Evolutionary conservation across 2,329 filamentous ascomycete genomes (phyloP), one percentile per base, ranked within the genome.

Genomic region (Diaporthe aspalathi): DNA sequence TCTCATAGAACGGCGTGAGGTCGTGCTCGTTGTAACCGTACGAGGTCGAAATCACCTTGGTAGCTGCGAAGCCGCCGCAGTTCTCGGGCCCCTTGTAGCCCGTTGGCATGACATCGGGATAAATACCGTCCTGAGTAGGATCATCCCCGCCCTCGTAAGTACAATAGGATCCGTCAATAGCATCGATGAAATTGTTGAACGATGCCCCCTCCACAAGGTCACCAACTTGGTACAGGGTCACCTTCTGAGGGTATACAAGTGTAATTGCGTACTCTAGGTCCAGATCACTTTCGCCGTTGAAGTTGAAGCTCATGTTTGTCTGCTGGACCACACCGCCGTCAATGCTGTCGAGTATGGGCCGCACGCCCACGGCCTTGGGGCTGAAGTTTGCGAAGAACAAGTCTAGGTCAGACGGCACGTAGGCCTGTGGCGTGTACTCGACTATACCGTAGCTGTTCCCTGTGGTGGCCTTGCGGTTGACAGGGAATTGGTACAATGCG

Each of bases 141-240:
- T 73, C 70, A 4, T 80, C 80, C 56, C 80, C 77, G 12, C 71
- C 74, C 32, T 70, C 60, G 63, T 81, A 83, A 5, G 80, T 82
- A 78, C 85, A 86, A 76, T 86, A 87, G 22, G 82, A 83, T 2
- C 81, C 83, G 74, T 85, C 84, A 35, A 85, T 79, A 52, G 83
- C 83, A 70, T 84, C 83, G 20, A 84, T 77, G 76, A 86, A 85
- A 57, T 82, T 85, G 76, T 86, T 85, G 68, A 73, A 73, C 2
- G 73, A 74, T 1, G 73, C 74, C 22, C 70, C 49, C 38, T 71
- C 69, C 35, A 71, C 67, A 20, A 72, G 68, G 63, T 75, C 74
- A 27, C 74, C 75, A 40, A 73, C 73, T 49, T 76, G 75, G 57
- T 73, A 75, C 1, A 74, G 67, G 1, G 72, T 74, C 5, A 75